Conservation (phyloP, 1,284 basidiomycete species). For the Heterobasidion irregulare region DNA sequence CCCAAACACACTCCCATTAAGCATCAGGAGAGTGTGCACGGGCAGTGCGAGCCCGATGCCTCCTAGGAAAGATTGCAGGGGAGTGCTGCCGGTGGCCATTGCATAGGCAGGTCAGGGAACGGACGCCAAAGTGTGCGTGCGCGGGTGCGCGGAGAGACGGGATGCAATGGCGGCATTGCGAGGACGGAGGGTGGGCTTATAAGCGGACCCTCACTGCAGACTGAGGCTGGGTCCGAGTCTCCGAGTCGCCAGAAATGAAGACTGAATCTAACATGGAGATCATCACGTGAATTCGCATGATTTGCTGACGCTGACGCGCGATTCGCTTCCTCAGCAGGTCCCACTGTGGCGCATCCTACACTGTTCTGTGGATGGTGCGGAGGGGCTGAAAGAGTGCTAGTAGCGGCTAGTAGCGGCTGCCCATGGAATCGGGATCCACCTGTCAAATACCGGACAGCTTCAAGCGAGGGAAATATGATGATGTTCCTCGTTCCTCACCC, state of each 20-base stretch:
- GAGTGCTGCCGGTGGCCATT: slow-evolving; percentile 30
- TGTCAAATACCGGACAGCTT: too few species aligned
- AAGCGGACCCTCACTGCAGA: neutral
- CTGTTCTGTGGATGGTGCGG: too few species aligned
- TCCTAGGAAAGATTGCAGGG: slow-evolving; percentile 53
- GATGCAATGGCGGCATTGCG: neutral
- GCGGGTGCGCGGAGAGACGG: neutral
- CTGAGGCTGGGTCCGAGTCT: neutral
- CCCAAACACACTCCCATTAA: slow-evolving; percentile 55
- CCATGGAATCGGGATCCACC: too few species aligned
- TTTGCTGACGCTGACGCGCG: neutral
- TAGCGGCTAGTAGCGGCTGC: too few species aligned
- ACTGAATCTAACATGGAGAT: neutral
- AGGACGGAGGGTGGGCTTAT: neutral
- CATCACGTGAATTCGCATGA: neutral
- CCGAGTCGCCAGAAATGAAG: neutral
- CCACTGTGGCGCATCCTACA: too few species aligned
- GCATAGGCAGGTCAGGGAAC: too few species aligned
- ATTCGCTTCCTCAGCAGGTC: neutral
- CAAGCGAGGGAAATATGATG: too few species aligned
- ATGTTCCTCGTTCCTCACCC: too few species aligned
- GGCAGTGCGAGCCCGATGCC: slow-evolving; percentile 50
- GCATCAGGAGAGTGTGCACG: slow-evolving; percentile 42
- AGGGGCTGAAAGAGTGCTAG: too few species aligned
- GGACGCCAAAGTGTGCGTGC: too few species aligned